Evolutionary conservation across 352 stramenopile genomes (phyloP).

Genomic region (Pythium folliculosum): DNA sequence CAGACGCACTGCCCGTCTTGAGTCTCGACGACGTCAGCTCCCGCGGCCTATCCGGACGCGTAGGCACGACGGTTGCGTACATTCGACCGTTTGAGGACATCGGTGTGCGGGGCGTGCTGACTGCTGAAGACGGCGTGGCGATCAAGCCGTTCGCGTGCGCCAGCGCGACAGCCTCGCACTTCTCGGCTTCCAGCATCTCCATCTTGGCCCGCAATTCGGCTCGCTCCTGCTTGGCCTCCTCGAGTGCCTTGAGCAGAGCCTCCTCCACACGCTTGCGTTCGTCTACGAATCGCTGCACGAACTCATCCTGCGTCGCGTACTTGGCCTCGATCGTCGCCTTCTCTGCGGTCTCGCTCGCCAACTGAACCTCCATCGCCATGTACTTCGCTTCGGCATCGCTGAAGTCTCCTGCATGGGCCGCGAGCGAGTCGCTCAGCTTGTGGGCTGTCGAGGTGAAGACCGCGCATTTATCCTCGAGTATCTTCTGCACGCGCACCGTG

Average conservation of each 20-base stretch:
- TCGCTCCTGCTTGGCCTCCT: conserved; percentile 41
- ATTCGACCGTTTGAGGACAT: neutral
- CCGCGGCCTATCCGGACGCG: conserved; percentile 54
- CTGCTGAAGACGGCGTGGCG: neutral
- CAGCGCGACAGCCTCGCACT: conserved; percentile 18
- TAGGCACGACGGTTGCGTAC: conserved; percentile 37
- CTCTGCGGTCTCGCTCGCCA: conserved; percentile 32
- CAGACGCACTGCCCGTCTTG: conserved; percentile 2
- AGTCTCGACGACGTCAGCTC: conserved; percentile 27
- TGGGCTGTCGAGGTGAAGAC: conserved; percentile 29
- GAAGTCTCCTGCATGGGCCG: conserved; percentile 37
- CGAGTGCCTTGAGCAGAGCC: conserved; percentile 37
- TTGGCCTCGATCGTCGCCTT: conserved; percentile 40
- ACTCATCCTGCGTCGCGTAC: conserved; percentile 46
- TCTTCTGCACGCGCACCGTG: conserved; percentile 42
- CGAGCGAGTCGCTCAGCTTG: conserved; percentile 35
- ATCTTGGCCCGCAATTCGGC: conserved; percentile 38
- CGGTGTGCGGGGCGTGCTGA: conserved; percentile 10
- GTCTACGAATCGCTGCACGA: conserved; percentile 41
- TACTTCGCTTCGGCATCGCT: conserved; percentile 34
- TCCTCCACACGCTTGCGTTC: conserved; percentile 60
- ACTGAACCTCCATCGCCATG: conserved; percentile 51
- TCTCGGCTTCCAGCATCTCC: conserved; percentile 45
- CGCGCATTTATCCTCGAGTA: conserved; percentile 38
- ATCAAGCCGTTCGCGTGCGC: conserved; percentile 4